A percentile compares a stretch with the other conserved stretches of the same genome.
These are phyloP conservation scores for Mucor indicus DNA, from an alignment of 371 early-diverging fungal genomes.

Conservation along the genomic window DNA sequence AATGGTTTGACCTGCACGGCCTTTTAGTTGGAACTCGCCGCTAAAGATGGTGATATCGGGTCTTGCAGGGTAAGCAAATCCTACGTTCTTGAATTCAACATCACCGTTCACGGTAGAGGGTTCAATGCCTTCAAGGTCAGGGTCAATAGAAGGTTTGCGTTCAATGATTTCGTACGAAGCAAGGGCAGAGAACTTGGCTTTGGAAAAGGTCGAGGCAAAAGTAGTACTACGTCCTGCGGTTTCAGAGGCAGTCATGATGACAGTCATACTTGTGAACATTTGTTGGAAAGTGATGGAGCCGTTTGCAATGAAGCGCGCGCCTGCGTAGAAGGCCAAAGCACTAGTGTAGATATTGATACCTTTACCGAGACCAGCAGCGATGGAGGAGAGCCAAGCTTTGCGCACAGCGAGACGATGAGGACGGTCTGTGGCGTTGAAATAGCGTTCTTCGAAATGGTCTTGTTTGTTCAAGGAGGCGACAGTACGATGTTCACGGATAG, in stretches of 20 bases:
- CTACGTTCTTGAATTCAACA: constrained; percentile 52
- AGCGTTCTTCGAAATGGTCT: constrained; percentile 55
- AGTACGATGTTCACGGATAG: constrained; percentile 77
- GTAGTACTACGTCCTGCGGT: constrained; percentile 59
- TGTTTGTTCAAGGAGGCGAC: constrained; percentile 76
- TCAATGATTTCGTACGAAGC: constrained; percentile 72
- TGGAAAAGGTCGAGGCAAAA: constrained; percentile 59
- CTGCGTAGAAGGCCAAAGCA: constrained; percentile 56
- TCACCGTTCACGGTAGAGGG: constrained; percentile 49
- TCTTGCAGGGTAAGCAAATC: constrained; percentile 84
- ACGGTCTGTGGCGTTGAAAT: constrained; percentile 50
- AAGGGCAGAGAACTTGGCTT: constrained; percentile 81
- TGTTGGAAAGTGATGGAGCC: constrained; percentile 25
- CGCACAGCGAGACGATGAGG: constrained; percentile 64
- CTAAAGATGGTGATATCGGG: constrained; percentile 72
- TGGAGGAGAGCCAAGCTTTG: constrained; percentile 52
- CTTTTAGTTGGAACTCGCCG: constrained; percentile 67
- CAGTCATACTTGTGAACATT: constrained; percentile 66
- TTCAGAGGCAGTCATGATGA: constrained; percentile 69
- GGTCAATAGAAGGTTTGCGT: constrained; percentile 67
- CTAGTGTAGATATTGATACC: constrained; percentile 60
- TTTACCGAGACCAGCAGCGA: constrained; percentile 67
- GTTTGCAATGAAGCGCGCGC: constrained; percentile 38
- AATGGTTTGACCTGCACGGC: constrained; percentile 73
- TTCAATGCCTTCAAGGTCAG: constrained; percentile 58